Evolutionary conservation across 139 green algal genomes (phyloP).

Genomic region (Closterium sp.): DNA sequence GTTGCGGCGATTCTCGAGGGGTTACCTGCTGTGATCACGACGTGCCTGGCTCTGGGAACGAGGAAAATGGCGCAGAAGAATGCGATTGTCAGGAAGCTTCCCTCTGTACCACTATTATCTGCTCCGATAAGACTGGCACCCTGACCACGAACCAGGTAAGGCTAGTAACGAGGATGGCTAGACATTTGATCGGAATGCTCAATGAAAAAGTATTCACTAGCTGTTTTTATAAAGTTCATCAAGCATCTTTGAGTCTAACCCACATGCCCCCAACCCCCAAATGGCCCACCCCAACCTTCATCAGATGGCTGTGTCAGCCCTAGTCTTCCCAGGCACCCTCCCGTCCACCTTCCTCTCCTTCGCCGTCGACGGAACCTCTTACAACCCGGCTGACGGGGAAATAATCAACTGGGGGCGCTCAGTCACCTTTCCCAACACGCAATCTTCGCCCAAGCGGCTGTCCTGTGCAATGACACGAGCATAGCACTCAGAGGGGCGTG

Average conservation of each 20-base stretch:
- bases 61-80: too few relatives aligned
- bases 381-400: too few relatives aligned
- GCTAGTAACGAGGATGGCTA: too few relatives aligned
- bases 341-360: slow-evolving; percentile 51
- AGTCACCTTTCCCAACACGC: slow-evolving; percentile 50
- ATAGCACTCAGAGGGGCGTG: slow-evolving; percentile 59
- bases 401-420: too few relatives aligned
- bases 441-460: slow-evolving; percentile 74
- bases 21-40: slow-evolving; percentile 98
- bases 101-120: slow-evolving; percentile 93
- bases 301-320: slow-evolving; percentile 73
- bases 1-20: slow-evolving; percentile 99
- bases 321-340: slow-evolving; percentile 57
- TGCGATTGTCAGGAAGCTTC: slow-evolving; percentile 81
- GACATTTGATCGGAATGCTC: too few relatives aligned
- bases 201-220: too few relatives aligned
- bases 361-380: too few relatives aligned
- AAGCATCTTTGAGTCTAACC: too few relatives aligned
- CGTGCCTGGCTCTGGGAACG: slow-evolving; percentile 96
- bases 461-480: slow-evolving; percentile 88
- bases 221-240: too few relatives aligned
- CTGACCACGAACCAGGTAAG: slow-evolving; percentile 83
- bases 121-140: slow-evolving; percentile 93
- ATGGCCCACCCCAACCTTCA: background rate
- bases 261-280: too few relatives aligned